phyloP scores from a whole-genome alignment of 768 basidiomycete genomes.

The Sarcodon aspratus region DNA sequence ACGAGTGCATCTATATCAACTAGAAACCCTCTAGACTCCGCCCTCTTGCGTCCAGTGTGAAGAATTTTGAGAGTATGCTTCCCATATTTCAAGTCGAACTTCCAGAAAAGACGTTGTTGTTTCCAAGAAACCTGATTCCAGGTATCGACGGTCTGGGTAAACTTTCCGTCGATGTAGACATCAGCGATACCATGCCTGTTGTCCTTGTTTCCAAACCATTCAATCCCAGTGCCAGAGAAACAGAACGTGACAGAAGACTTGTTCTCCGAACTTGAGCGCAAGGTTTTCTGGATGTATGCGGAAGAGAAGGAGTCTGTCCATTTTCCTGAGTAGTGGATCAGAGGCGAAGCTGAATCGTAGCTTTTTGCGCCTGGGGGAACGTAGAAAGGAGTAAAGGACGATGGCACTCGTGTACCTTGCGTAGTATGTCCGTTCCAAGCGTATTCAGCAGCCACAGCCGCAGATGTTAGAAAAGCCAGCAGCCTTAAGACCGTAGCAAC shows the following conservation, averaged over 20 bases:
- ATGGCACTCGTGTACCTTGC: constrained; percentile 32
- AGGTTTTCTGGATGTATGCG: constrained; percentile 36
- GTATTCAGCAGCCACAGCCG: constrained; percentile 19
- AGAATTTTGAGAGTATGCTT: constrained; percentile 56
- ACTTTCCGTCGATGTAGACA: constrained; percentile 47
- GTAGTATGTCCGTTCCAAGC: constrained; percentile 65
- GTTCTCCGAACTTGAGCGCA: constrained; percentile 35
- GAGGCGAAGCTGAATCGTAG: constrained; percentile 58
- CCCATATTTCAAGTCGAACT: constrained; percentile 35
- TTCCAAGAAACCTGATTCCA: constrained; percentile 24
- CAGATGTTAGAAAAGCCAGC: constrained; percentile 7
- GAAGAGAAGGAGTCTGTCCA: constrained; percentile 48
- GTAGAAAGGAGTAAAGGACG: constrained; percentile 56
- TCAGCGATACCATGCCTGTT: constrained; percentile 40
- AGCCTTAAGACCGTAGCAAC: constrained; percentile 8
- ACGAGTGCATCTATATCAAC: constrained; percentile 60
- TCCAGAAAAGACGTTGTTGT: constrained; percentile 60
- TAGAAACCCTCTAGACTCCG: constrained; percentile 20
- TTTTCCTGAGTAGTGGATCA: constrained; percentile 48
- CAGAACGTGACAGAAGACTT: constrained; percentile 42
- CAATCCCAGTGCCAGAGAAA: constrained; percentile 66
- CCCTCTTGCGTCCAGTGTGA: constrained; percentile 34
- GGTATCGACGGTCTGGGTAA: constrained; percentile 32
- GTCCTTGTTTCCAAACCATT: constrained; percentile 63
- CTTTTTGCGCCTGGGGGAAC: constrained; percentile 62